Conservation (phyloP, 2,329 filamentous ascomycete species). For the Exophiala calicioides region DNA sequence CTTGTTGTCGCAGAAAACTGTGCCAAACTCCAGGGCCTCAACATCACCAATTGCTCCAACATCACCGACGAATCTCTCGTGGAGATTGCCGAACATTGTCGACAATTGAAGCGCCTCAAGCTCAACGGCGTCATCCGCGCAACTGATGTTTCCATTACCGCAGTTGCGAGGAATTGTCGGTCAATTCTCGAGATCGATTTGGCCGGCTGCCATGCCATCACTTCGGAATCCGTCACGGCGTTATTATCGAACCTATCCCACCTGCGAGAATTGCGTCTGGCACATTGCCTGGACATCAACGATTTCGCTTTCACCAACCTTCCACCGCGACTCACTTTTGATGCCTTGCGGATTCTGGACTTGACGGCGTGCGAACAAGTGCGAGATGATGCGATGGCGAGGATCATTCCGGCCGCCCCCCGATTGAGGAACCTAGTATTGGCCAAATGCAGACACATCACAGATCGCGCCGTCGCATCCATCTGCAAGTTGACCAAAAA, state of each 20-base stretch:
- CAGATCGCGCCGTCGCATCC: constrained; percentile 80
- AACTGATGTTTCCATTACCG: constrained; percentile 76
- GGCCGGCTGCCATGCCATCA: constrained; percentile 78
- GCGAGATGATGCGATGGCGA: constrained; percentile 82
- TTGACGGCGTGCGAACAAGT: constrained; percentile 83
- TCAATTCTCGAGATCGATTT: constrained; percentile 97
- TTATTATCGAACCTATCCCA: constrained; percentile 76
- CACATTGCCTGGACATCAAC: constrained; percentile 79
- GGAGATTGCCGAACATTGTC: constrained; percentile 76
- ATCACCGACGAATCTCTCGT: constrained; percentile 86
- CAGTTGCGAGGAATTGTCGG: constrained; percentile 83
- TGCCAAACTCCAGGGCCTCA: constrained; percentile 82
- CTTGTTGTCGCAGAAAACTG: constrained; percentile 78
- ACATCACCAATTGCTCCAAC: constrained; percentile 81
- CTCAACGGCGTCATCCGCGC: constrained; percentile 88
- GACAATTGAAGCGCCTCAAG: constrained; percentile 89
- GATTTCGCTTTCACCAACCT: constrained; percentile 85
- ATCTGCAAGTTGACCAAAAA: constrained; percentile 93
- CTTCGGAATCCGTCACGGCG: constrained; percentile 78
- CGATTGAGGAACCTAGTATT: constrained; percentile 89
- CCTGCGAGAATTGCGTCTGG: constrained; percentile 85
- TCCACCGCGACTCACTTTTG: constrained; percentile 68
- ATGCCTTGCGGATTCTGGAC: constrained; percentile 89
- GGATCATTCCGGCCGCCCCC: constrained; percentile 82
- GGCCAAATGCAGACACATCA: constrained; percentile 91